Evolutionary conservation across 2,329 filamentous ascomycete genomes (phyloP), one percentile per base, ranked within the genome.

Genomic region (Alternaria brassicae): DNA sequence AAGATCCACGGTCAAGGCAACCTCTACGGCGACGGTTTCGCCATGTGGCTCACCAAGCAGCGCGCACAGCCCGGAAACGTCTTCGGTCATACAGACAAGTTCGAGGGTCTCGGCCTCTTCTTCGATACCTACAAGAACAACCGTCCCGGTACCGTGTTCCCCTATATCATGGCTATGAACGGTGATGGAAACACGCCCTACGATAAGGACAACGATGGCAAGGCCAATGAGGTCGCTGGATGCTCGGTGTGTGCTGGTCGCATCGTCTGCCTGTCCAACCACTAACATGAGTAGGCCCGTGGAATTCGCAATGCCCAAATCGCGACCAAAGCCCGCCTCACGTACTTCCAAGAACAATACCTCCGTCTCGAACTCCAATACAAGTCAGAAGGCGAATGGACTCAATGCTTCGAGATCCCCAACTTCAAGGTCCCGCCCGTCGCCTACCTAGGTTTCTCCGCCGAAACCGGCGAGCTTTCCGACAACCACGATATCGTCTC

Each of bases 81-180:
- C 36, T 99, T 99, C 79, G 95, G 95, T 50, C 89, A 89, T 68
- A 84, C 85, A 28, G 94, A 99, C 81, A 87, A 87, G 65, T 99
- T 98, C 71, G 94, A 99, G 78, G 95, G 95, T 4, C 85, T 99
- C 45, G 95, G 93, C 54, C 86, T 99, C 79, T 98, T 97, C 83
- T 87, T 99, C 81, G 95, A 99, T 78, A 99, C 95, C 42, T 99
- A 99, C 85, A 99, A 99, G 88, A 99, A 99, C 84, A 97, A 97
- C 83, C 89, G 95, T 13, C 94, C 95, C 0, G 95, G 95, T 41
- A 90, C 92, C 40, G 91, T 97, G 45, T 99, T 99, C 81, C 95
- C 95, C 50, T 97, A 97, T 76, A 90, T 99, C 72, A 97, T 98
- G 93, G 94, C 93, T 63, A 98, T 98, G 95, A 84, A 93, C 68